Conservation (phyloP, 345 rosid species). For the Bretschneidera sinensis region DNA sequence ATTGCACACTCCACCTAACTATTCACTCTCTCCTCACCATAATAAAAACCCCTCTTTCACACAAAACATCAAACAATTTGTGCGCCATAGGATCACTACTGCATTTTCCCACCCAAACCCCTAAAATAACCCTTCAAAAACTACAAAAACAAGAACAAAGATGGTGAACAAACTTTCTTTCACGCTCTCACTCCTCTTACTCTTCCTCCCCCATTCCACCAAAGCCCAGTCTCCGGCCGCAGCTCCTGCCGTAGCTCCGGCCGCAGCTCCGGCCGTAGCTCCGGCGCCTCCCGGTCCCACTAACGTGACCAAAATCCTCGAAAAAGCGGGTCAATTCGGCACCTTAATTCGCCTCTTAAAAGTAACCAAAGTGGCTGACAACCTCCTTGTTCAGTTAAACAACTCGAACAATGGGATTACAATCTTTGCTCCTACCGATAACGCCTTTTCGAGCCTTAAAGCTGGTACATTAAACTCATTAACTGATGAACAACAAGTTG, state of each 20-base stretch:
- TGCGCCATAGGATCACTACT: no score
- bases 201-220: conserved; percentile 16
- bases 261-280: conserved; percentile 32
- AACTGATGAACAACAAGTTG: conserved; percentile 33
- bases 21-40: no score
- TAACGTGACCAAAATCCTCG: conserved; percentile 56
- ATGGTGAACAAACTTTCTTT: conserved; percentile 12
- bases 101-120: no score
- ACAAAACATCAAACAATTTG: conserved; percentile 8
- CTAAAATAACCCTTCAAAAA: no score
- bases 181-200: conserved; percentile 16
- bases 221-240: no score
- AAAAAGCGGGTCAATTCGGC: conserved; percentile 49
- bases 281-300: conserved; percentile 40
- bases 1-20: conserved; percentile 6
- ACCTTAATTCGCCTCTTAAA: conserved; percentile 47
- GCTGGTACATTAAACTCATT: conserved; percentile 38
- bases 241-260: no score
- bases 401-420: conserved; percentile 42
- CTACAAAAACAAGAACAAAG: no score
- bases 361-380: conserved; percentile 40
- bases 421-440: conserved; percentile 45
- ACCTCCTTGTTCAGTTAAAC: conserved; percentile 39
- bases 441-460: conserved; percentile 35
- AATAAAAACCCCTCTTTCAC: conserved; percentile 7